Evolutionary conservation across 2,329 filamentous ascomycete genomes (phyloP), one percentile per base, ranked within the genome.

Genomic region (Talaromyces verruculosus): DNA sequence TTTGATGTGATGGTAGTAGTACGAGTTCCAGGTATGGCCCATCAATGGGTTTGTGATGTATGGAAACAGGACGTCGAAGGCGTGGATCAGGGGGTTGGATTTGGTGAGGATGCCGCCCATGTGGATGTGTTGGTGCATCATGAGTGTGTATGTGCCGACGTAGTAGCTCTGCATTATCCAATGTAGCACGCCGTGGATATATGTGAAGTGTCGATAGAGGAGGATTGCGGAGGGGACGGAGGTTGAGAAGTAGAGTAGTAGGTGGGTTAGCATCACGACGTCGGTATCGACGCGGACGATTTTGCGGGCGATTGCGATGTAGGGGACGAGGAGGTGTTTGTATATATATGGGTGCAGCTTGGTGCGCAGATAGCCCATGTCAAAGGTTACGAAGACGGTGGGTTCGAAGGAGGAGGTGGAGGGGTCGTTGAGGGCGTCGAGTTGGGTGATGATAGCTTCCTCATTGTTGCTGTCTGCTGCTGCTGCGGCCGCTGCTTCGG

Each of bases 91-190:
- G 28, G 79, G 78, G 63, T 84, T 85, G 7, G 79, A 75, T 71
- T 85, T 85, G 28, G 81, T 78, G 41, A 93, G 78, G 2, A 93
- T 82, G 17, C 91, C 91, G 55, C 88, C 84, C 81, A 88, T 88
- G 75, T 94, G 91, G 71, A 94, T 93, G 75, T 94, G 91, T 73
- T 94, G 91, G 72, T 94, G 91, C 84, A 91, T 91, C 85, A 94
- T 87, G 43, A 94, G 82, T 0, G 91, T 94, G 78, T 92, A 94
- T 1, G 88, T 82, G 7, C 91, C 91, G 62, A 88, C 85, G 72
- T 89, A 93, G 74, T 84, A 90, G 39, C 85, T 78, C 71, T 90
- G 87, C 82, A 92, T 87, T 10, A 85, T 72, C 63, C 84, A 81
- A 73, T 94, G 91, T 33, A 88, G 70, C 17, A 91, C 70, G 10